Conservation (phyloP, 108 stramenopile species). For the Pseudonitzschia multistriata region DNA sequence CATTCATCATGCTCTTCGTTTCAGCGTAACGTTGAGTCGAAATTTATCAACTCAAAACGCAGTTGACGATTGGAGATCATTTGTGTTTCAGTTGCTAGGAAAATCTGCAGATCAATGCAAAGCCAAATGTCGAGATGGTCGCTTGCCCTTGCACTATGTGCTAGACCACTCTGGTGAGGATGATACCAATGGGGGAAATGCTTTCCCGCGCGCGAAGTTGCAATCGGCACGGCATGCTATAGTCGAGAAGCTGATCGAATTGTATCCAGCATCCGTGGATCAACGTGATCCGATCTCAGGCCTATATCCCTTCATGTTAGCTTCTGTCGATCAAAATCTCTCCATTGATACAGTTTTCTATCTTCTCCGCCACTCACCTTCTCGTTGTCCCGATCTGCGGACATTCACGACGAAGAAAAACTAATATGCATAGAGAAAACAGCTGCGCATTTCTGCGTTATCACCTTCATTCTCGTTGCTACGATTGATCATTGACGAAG, state of each 20-base stretch:
- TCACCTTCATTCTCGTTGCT: no score
- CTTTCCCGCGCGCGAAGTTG: not conserved
- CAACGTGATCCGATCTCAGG: constrained; percentile 44
- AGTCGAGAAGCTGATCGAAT: constrained; percentile 18
- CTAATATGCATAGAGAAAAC: no score
- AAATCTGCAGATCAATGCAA: constrained; percentile 15
- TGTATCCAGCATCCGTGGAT: constrained; percentile 26
- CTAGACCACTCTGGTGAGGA: constrained; percentile 2
- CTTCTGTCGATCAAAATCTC: constrained; percentile 34
- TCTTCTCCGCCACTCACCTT: constrained; percentile 30
- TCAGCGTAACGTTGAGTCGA: not conserved
- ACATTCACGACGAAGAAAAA: not conserved
- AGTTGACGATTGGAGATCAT: constrained; percentile 12
- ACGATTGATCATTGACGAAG: not conserved
- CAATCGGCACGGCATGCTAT: not conserved
- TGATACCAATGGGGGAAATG: not conserved
- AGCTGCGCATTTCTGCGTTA: no score
- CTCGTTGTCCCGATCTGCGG: constrained; percentile 2
- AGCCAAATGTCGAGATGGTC: constrained; percentile 9
- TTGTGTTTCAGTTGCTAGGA: constrained; percentile 20
- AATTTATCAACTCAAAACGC: not conserved
- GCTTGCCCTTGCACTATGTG: constrained; percentile 39
- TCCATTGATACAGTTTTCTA: constrained; percentile 28
- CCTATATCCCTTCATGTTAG: constrained; percentile 69
- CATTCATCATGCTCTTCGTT: constrained; percentile 35